Evolutionary conservation across 176 grass and related monocot genomes (phyloP), one percentile per base, ranked within the genome.

Genomic region (Musa itinerans): DNA sequence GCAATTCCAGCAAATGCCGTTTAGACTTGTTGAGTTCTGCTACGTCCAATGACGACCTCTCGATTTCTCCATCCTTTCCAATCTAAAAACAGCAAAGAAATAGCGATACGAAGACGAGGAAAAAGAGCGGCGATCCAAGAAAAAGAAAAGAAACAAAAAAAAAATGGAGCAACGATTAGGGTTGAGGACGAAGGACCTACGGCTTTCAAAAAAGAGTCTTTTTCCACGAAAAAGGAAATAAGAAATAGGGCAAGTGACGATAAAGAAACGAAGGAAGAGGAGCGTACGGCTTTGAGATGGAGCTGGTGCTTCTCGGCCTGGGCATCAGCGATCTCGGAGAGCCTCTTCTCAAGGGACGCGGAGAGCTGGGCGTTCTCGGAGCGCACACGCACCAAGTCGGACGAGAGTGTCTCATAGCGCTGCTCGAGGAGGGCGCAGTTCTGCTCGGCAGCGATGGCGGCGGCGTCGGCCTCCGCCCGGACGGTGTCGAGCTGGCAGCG

Each of bases 391-490:
- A 80, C 95, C 73, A 86, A 81, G 75, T 99, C 90, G 13, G 78
- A 79, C 9, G 88, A 94, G 53, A 94, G 88, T 25, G 84, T 53
- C n/a, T 83, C 84, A 57, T 83, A 99, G 2, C 90, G 88, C 81
- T 94, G 95, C 86, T 99, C 95, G 52, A 99, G 83, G 66, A 94
- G 88, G 29, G 88, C 84, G 73, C 90, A 94, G 29, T 88, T 99
- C 82, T 99, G 90, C 74, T 99, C 95, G n/a, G 90, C 84, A 8
- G 90, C 76, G 69, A 99, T 94, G 76, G 90, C 72, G 1, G 86
- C 86, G 2, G 90, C 88, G 49, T 99, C 90, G 1, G 88, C 80
- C 95, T 99, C 86, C 3, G 95, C 88, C 10, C 84, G 89, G 1
- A 89, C 86, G 12, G 90, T 99, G 65, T 99, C 95, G 64, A 99